These are phyloP conservation scores for Pharnaceum exiguum DNA, from an alignment of 148 eudicot genomes.

Conservation along the genomic window DNA sequence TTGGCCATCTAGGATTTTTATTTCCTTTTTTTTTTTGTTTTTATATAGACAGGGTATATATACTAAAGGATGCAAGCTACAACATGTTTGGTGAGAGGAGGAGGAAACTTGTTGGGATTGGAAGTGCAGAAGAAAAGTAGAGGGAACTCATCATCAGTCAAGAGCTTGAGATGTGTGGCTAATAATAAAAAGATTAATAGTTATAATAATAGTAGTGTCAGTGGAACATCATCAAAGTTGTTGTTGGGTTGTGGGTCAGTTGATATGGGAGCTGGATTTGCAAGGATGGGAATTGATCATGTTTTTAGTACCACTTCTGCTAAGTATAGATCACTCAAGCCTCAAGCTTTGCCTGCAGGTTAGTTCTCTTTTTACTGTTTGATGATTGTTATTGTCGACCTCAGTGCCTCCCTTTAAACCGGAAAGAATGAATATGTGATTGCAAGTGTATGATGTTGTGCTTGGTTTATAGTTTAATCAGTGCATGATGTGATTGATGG, in stretches of 20 bases:
- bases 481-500: too few relatives aligned
- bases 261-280: constrained; percentile 51
- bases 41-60: too few relatives aligned
- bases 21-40: not conserved
- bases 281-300: constrained; percentile 35
- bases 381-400: not conserved
- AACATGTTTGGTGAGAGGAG: constrained; percentile 31
- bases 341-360: constrained; percentile 66
- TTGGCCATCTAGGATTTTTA: too few relatives aligned
- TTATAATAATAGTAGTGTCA: constrained; percentile 16
- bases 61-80: constrained; percentile 47
- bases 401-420: not conserved
- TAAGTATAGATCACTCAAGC: constrained; percentile 64
- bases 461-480: too few relatives aligned
- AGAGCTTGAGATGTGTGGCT: constrained; percentile 24
- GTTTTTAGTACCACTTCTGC: constrained; percentile 36
- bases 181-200: constrained; percentile 9
- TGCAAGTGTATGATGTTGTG: too few relatives aligned
- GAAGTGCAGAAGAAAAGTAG: too few relatives aligned
- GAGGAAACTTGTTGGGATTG: constrained; percentile 22
- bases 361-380: constrained; percentile 4
- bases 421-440: too few relatives aligned
- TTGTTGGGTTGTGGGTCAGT: constrained; percentile 26
- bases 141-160: constrained; percentile 18
- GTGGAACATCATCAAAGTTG: too few relatives aligned